phyloP scores from a whole-genome alignment of 805 yeast genomes.

The Candida montana region DNA sequence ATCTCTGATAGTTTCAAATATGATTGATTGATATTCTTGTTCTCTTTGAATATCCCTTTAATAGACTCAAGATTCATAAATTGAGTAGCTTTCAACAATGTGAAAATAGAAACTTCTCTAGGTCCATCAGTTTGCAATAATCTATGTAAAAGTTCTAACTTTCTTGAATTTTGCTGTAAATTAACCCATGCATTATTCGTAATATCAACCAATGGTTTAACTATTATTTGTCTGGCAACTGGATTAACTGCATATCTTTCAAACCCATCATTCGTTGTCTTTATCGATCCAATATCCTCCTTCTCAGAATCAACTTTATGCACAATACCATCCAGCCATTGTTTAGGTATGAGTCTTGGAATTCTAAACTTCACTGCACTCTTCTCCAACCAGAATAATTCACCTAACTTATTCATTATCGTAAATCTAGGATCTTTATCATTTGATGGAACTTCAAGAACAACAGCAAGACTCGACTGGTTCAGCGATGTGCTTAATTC shows the following conservation, averaged over 20 bases:
- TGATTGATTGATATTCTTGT: conserved; percentile 20
- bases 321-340: conserved; percentile 28
- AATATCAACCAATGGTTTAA: conserved; percentile 32
- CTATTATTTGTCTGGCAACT: conserved; percentile 27
- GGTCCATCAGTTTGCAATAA: conserved; percentile 38
- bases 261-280: conserved; percentile 24
- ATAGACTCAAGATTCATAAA: conserved; percentile 27
- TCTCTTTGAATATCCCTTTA: conserved; percentile 10
- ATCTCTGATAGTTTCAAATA: conserved; percentile 22
- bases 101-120: conserved; percentile 33
- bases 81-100: conserved; percentile 32
- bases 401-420: conserved; percentile 52
- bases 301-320: conserved; percentile 13
- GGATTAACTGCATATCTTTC: conserved; percentile 29
- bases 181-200: conserved; percentile 37
- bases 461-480: conserved; percentile 44
- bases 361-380: conserved; percentile 43
- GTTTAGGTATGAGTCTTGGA: conserved; percentile 44
- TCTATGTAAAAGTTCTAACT: conserved; percentile 43
- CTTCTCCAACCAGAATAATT: conserved; percentile 43
- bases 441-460: conserved; percentile 47
- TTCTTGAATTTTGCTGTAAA: conserved; percentile 34
- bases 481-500: conserved; percentile 39
- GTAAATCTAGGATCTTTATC: conserved; percentile 52
- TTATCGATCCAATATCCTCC: conserved; percentile 27